Base-by-base conservation (phyloP, 805 yeast genomes). In the Wickerhamomyces chambardii region DNA sequence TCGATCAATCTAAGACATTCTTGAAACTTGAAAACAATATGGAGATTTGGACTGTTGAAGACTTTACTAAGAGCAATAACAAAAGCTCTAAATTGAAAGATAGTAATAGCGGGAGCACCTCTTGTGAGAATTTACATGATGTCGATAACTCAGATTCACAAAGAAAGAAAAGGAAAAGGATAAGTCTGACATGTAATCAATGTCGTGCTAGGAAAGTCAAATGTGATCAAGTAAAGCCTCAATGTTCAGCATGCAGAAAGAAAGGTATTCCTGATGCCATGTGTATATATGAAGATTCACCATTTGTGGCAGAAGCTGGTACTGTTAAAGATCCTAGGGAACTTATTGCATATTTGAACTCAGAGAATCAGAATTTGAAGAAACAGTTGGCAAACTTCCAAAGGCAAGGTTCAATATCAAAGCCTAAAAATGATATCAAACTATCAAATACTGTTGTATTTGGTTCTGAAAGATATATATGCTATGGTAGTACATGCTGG, bases 231-330 rank as follows among this genome's bases (percentile, higher is more conserved):
- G 42, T 41, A 3, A 43, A 38, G 16, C 54, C 53, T 2, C 12
- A 9, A 15, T 51, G 56, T 19, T 29, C 46, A 2, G 36, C 50
- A 1, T 51, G 56, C 37, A 36, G 37, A 22, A 43, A 39, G 34
- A 47, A 46, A 34, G 29, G 36, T 6, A 43, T 51, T 15, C 54
- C 54, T 0, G 41, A 38, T 1, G 44, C 43, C 18, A 32, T 47
- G 14, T 51, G 56, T 28, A 40, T 50, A 12, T 51, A 51, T 38
- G 50, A 45, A 30, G 40, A 35, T 14, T 47, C 59, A 0, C 59
- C 56, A 11, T 49, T 58, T 32, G 46, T 49, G 1, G 33, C 40
- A 9, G 53, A 52, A 6, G 42, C 51, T 2, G 21, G 45, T 15
- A 37, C 35, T 3, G 40, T 39, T 2, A 32, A 30, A 10, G 40